Evolutionary conservation across 225 moss, liverwort and hornwort species (phyloP), one percentile per base, ranked within the genome.

Genomic region (Neckera pumila): DNA sequence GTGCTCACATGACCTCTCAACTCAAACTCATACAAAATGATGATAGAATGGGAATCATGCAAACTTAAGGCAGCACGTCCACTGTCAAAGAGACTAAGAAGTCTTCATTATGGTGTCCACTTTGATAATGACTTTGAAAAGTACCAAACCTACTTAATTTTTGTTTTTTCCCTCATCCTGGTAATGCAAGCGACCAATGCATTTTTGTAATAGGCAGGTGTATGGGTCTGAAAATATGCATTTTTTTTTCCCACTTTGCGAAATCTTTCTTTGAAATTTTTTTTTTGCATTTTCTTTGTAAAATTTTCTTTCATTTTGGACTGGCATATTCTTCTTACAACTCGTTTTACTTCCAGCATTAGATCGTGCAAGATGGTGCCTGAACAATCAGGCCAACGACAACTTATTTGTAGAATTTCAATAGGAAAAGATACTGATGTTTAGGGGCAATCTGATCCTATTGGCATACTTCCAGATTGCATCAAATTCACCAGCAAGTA

Each of bases 81-180:
- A 28, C 86, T 89, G 88, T 79, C 88, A 79, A 84, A 59, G 47
- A 53, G 73, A 74, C 79, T 86, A 63, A 63, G 36, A 88, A 81
- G 25, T 90, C 74, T 76, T 84, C 84, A 84, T 84, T 87, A 71
- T 81, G 62, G 42, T 81, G 88, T 80, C 88, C 84, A 84, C 67
- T 63, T 75, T 76, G 90, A 92, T 89, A 86, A 88, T 33, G 76
- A 86, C 88, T 88, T 78, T 58, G 74, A 84, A 49, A 80, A 83
- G 62, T 69, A 88, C 88, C 51, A 7, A 33, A 4, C 45, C 33
- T 56, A 6, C 47, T 57, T 87, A 64, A 17, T 31, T 81, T 45
- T n/a, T n/a, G n/a, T n/a, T 65, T 26, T 56, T 54, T 1, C 17
- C 8, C 7, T 71, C 56, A 43, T 30, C 66, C n/a, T 16, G 6